Evolutionary conservation across 148 eudicot species (phyloP).

Genomic region (Polygonum aviculare): DNA sequence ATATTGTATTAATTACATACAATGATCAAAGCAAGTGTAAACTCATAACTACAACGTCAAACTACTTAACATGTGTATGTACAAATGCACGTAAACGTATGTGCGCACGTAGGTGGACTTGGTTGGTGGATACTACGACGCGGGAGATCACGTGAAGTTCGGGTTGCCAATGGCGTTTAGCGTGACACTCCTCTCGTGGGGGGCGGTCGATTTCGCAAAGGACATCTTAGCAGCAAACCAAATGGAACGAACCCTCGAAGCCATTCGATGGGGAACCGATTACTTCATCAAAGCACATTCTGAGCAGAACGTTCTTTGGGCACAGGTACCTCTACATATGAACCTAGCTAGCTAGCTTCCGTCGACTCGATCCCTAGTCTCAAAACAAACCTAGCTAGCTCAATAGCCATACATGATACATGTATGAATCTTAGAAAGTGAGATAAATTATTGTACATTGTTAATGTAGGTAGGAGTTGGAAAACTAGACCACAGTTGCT

Average conservation of each 20-base stretch:
- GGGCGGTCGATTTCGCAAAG: slow-evolving; percentile 37
- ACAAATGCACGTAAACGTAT: too few species aligned
- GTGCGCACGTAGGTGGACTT: slow-evolving; percentile 55
- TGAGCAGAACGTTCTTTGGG: slow-evolving; percentile 61
- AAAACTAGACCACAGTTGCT: slow-evolving; percentile 69
- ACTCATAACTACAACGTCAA: not conserved
- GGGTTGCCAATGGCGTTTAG: slow-evolving; percentile 91
- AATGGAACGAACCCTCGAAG: slow-evolving; percentile 52
- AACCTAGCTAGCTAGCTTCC: too few species aligned
- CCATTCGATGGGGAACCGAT: slow-evolving; percentile 88
- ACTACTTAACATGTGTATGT: not conserved
- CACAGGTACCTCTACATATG: slow-evolving; percentile 34
- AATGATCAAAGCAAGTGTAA: not conserved
- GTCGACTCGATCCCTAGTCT: not conserved
- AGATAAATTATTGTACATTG: not conserved
- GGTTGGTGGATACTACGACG: slow-evolving; percentile 95
- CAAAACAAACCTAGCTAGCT: too few species aligned
- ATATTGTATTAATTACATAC: too few species aligned
- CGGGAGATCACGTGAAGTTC: slow-evolving; percentile 86
- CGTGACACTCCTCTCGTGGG: slow-evolving; percentile 76
- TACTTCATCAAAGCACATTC: slow-evolving; percentile 81
- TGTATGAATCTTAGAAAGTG: not conserved
- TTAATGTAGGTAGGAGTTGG: slow-evolving; percentile 18
- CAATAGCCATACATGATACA: not conserved
- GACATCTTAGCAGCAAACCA: slow-evolving; percentile 40